phyloP scores from a whole-genome alignment of 2,329 filamentous ascomycete genomes.

The Xylariaceae sp. region DNA sequence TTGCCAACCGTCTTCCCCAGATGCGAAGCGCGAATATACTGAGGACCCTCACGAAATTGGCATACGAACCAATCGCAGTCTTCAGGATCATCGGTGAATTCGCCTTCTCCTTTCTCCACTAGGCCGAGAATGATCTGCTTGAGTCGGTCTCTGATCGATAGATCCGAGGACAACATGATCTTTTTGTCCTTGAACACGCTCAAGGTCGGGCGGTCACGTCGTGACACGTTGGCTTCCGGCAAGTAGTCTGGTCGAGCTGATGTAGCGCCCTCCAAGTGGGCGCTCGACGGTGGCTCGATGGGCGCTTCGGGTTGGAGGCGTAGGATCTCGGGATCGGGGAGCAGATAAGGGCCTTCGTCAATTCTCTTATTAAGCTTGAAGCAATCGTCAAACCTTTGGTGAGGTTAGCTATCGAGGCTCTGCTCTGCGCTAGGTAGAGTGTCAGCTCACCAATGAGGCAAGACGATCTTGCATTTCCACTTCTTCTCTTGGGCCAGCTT shows the following conservation, averaged over 20 bases:
- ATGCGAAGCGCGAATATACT: constrained; percentile 75
- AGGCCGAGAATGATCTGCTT: constrained; percentile 64
- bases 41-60: constrained; percentile 74
- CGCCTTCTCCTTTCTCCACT: constrained; percentile 67
- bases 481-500: constrained; percentile 48
- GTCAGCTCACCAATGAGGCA: constrained; percentile 76
- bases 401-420: constrained; percentile 17
- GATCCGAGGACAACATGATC: constrained; percentile 73
- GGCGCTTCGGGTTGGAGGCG: constrained; percentile 50
- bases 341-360: constrained; percentile 76
- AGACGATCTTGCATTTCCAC: constrained; percentile 73
- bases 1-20: constrained; percentile 83
- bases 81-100: constrained; percentile 59
- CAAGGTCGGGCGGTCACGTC: constrained; percentile 44
- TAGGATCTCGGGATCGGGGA: constrained; percentile 86
- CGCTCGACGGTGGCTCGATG: constrained; percentile 52
- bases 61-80: constrained; percentile 82
- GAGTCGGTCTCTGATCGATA: constrained; percentile 66
- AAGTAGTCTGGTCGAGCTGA: constrained; percentile 42
- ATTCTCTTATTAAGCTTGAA: constrained; percentile 89
- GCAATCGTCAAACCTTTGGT: constrained; percentile 85
- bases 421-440: background rate
- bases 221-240: constrained; percentile 34
- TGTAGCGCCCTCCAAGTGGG: constrained; percentile 64
- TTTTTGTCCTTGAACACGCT: constrained; percentile 73